Evolutionary conservation across 495 filamentous ascomycete genomes (phyloP), one percentile per base, ranked within the genome.

Genomic region (Trichoderma gamsii): DNA sequence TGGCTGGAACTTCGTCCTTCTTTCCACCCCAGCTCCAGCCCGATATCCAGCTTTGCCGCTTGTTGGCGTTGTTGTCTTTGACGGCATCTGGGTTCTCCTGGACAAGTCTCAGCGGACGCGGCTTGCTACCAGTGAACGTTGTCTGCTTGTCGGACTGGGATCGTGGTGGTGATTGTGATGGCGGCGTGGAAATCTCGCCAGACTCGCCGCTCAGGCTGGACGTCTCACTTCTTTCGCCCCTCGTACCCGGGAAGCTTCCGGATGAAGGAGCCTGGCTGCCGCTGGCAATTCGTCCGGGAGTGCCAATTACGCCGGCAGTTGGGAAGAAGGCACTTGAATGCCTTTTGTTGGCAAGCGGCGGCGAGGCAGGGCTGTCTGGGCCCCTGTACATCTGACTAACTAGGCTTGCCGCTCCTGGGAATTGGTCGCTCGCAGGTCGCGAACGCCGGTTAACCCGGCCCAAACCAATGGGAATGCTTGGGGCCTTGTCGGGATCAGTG

Each of bases 311-410:
- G 41, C 23, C 41, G n/a, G 67, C 56, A 21, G 68, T 71, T 16
- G 72, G 72, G 74, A 80, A 80, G 71, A 81, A 79, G 29, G 76
- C 77, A 67, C 78, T 73, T 73, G 79, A 75, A 72, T 80, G 71
- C 70, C 83, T 71, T 16, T 79, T 79, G n/a, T 73, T 82, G 71
- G 76, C 79, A 7, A 84, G 78, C 1, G 79, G 76, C 32, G 81
- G 84, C 16, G 89, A 89, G 25, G 87, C 80, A 18, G 85, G 84
- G 13, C 83, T 79, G 67, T 79, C 75, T 49, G 82, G 75, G 16
- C 86, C 87, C 71, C 88, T 89, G 79, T 93, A 92, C 90, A 96
- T 96, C 72, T 90, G 90, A 69, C 89, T 89, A 23, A 95, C 88
- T 38, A 95, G 85, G 51, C 83, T 84, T 21, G 91, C 91, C 4